phyloP scores from a whole-genome alignment of 768 basidiomycete genomes.

The Omphalotus guepiniiformis region DNA sequence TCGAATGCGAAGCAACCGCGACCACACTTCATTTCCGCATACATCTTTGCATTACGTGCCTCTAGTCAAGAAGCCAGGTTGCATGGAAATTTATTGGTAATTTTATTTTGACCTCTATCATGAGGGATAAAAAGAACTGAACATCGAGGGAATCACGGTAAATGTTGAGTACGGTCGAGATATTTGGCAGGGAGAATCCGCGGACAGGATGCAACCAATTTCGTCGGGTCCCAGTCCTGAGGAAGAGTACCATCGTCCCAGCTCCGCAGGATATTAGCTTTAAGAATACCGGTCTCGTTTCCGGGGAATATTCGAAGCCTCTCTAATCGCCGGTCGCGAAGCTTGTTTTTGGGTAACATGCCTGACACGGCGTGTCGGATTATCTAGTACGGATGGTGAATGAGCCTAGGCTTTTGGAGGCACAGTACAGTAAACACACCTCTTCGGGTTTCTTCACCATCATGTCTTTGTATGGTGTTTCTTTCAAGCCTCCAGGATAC shows the following conservation, averaged over 20 bases:
- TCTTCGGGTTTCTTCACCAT: slow-evolving; percentile 85
- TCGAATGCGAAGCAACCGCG: too few species aligned
- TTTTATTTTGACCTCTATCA: too few species aligned
- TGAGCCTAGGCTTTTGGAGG: too few species aligned
- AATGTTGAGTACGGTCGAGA: slow-evolving; percentile 5
- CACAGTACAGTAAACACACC: slow-evolving; percentile 42
- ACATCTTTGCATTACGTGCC: too few species aligned
- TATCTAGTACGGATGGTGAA: slow-evolving; percentile 49
- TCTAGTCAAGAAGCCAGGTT: too few species aligned
- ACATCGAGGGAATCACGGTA: neutral
- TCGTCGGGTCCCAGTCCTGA: slow-evolving; percentile 38
- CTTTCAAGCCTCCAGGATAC: slow-evolving; percentile 91
- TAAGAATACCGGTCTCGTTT: slow-evolving; percentile 70
- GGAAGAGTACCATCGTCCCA: slow-evolving; percentile 81
- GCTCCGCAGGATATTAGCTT: slow-evolving; percentile 71
- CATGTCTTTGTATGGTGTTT: slow-evolving; percentile 82
- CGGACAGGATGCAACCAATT: slow-evolving; percentile 4
- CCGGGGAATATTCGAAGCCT: slow-evolving; percentile 86
- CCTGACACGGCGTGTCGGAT: slow-evolving; percentile 94
- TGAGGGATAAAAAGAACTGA: too few species aligned
- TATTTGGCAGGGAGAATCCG: slow-evolving; percentile 11
- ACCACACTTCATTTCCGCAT: too few species aligned
- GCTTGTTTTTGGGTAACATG: slow-evolving; percentile 98
- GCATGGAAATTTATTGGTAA: too few species aligned
- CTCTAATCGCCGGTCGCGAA: slow-evolving; percentile 83